A percentile compares a stretch with the other conserved stretches of the same genome.
Conservation (phyloP, 148 eudicot genomes). For the Chenopodium album region DNA sequence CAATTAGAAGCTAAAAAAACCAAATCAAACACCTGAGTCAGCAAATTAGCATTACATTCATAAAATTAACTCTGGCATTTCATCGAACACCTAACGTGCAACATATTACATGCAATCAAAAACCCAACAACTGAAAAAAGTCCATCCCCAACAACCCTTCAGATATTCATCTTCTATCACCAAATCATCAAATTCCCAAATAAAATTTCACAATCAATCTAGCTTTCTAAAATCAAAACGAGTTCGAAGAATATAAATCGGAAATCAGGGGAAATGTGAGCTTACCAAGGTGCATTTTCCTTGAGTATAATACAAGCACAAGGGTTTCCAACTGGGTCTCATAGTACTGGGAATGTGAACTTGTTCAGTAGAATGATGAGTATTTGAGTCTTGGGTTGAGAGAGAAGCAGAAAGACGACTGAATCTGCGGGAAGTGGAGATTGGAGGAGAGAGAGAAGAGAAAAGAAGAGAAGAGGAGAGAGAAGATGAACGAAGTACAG, state of each 20-base stretch:
- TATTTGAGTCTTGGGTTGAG: slow-evolving; percentile 29
- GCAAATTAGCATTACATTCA: neutral
- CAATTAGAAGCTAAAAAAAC: neutral
- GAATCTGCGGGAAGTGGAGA: slow-evolving; percentile 22
- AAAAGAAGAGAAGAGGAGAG: slow-evolving; percentile 22
- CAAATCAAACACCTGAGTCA: neutral
- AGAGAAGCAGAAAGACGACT: slow-evolving; percentile 39
- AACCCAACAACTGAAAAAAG: neutral
- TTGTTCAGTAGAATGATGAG: slow-evolving; percentile 13
- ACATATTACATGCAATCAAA: neutral
- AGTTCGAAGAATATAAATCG: no score
- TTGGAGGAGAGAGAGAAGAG: slow-evolving; percentile 13
- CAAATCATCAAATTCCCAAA: neutral
- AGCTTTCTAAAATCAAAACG: neutral
- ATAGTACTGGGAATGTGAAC: slow-evolving; percentile 9
- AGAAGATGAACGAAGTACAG: slow-evolving; percentile 20
- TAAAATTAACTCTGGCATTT: slow-evolving; percentile 12
- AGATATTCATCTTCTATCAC: neutral
- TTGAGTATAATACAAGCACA: slow-evolving; percentile 81
- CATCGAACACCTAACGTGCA: slow-evolving; percentile 38
- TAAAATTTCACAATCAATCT: no score
- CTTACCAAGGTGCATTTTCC: slow-evolving; percentile 78
- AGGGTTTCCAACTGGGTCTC: slow-evolving; percentile 68
- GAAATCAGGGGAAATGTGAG: neutral
- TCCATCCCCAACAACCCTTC: neutral